phyloP scores from a whole-genome alignment of 345 rosid genomes.

The Camelina laxa region DNA sequence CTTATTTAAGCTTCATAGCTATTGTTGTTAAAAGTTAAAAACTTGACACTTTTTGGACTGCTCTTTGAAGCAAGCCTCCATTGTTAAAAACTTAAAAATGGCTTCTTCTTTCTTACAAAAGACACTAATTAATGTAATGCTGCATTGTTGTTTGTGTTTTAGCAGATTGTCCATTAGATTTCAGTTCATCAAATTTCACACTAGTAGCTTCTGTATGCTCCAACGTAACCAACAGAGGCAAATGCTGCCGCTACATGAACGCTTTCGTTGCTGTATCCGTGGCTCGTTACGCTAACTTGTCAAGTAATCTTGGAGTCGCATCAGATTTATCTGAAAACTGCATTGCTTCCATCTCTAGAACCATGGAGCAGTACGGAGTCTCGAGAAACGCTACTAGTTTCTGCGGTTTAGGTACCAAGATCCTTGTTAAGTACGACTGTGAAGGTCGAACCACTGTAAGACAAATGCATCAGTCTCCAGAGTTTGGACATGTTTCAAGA shows the following conservation, averaged over 20 bases:
- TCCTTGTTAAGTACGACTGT: slow-evolving; percentile 73
- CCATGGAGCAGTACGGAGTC: slow-evolving; percentile 76
- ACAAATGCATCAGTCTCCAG: slow-evolving; percentile 84
- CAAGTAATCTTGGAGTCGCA: slow-evolving; percentile 73
- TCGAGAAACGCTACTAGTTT: slow-evolving; percentile 71
- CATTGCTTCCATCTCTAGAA: slow-evolving; percentile 62
- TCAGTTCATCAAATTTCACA: slow-evolving; percentile 73
- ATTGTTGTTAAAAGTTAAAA: slow-evolving; percentile 5
- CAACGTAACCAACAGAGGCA: slow-evolving; percentile 64
- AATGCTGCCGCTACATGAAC: slow-evolving; percentile 95
- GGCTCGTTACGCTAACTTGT: slow-evolving; percentile 75
- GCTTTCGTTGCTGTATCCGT: slow-evolving; percentile 77
- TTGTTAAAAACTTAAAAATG: background rate
- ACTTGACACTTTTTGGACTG: background rate
- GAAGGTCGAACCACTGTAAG: slow-evolving; percentile 69
- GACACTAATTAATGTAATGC: slow-evolving; percentile 17
- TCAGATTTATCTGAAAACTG: slow-evolving; percentile 60
- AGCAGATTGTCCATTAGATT: slow-evolving; percentile 89
- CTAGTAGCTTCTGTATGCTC: slow-evolving; percentile 83
- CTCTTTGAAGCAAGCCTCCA: slow-evolving; percentile 11
- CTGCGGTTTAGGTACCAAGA: slow-evolving; percentile 89
- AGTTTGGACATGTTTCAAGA: slow-evolving; percentile 61
- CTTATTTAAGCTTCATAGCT: background rate
- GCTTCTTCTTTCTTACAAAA: background rate
- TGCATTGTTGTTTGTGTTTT: slow-evolving; percentile 37